Evolutionary conservation across 148 eudicot species (phyloP).

Genomic region (Chenopodium quinoa): DNA sequence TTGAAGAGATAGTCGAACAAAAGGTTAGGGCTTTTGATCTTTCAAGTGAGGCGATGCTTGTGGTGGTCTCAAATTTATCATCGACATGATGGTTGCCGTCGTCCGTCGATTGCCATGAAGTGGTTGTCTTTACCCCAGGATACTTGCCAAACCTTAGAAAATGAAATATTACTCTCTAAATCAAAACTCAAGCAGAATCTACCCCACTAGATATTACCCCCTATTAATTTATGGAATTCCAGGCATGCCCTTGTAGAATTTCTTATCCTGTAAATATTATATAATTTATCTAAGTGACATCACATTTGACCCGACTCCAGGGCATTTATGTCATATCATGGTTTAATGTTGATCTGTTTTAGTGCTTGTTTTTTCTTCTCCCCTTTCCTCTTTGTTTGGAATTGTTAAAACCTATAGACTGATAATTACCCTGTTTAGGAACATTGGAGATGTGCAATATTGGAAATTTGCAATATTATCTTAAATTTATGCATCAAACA

Average conservation of each 20-base stretch:
- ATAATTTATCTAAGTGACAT: background rate
- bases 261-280: background rate
- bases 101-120: no score
- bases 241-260: background rate
- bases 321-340: background rate
- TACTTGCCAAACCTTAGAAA: no score
- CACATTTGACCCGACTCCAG: background rate
- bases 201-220: no score
- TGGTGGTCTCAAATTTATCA: no score
- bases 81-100: no score
- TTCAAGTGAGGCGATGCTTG: no score
- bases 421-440: background rate
- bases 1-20: no score
- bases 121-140: no score
- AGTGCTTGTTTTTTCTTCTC: background rate
- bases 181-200: no score
- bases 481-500: constrained; percentile 4
- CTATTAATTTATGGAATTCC: no score
- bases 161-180: no score
- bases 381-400: background rate
- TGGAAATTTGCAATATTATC: background rate
- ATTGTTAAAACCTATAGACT: background rate
- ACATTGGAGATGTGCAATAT: background rate
- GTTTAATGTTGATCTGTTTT: background rate
- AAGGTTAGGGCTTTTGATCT: no score